A percentile compares a stretch with the other conserved stretches of the same genome.
phyloP scores from a whole-genome alignment of 129 eudicot species.

The Artemisia tridentata region DNA sequence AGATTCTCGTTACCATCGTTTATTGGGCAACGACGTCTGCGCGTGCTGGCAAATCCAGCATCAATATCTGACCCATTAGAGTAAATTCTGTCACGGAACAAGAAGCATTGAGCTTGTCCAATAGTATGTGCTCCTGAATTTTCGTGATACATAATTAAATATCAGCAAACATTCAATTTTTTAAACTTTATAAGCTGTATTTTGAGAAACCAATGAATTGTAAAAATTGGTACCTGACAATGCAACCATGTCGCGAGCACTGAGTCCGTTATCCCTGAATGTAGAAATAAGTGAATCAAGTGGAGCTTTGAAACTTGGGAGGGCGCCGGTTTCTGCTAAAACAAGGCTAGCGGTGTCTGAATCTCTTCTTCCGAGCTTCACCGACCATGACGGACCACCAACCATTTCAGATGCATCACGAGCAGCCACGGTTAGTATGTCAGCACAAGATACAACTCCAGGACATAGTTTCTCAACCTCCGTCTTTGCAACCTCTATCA shows the following conservation, averaged over 20 bases:
- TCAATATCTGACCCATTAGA: constrained; percentile 58
- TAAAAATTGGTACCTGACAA: constrained; percentile 40
- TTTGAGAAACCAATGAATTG: neutral
- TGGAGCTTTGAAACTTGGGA: constrained; percentile 47
- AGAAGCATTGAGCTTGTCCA: constrained; percentile 60
- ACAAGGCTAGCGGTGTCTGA: constrained; percentile 53
- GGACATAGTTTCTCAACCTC: constrained; percentile 59
- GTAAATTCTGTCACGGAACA: constrained; percentile 56
- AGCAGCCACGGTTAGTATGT: constrained; percentile 61
- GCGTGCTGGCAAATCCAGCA: constrained; percentile 41
- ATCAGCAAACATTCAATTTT: neutral
- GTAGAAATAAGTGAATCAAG: constrained; percentile 49
- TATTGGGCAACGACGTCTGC: constrained; percentile 43
- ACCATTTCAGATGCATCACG: constrained; percentile 64
- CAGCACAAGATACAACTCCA: constrained; percentile 64
- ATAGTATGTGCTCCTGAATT: constrained; percentile 64
- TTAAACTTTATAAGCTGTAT: neutral
- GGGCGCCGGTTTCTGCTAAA: constrained; percentile 41
- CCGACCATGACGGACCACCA: constrained; percentile 73
- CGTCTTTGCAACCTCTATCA: constrained; percentile 42
- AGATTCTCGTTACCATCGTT: constrained; percentile 44
- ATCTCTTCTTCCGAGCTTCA: constrained; percentile 66
- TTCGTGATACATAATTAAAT: neutral
- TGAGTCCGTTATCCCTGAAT: constrained; percentile 48
- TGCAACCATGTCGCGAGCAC: constrained; percentile 67